Evolutionary conservation across 23 red algal genomes (phyloP).

Genomic region (Gracilaria gracilis): DNA sequence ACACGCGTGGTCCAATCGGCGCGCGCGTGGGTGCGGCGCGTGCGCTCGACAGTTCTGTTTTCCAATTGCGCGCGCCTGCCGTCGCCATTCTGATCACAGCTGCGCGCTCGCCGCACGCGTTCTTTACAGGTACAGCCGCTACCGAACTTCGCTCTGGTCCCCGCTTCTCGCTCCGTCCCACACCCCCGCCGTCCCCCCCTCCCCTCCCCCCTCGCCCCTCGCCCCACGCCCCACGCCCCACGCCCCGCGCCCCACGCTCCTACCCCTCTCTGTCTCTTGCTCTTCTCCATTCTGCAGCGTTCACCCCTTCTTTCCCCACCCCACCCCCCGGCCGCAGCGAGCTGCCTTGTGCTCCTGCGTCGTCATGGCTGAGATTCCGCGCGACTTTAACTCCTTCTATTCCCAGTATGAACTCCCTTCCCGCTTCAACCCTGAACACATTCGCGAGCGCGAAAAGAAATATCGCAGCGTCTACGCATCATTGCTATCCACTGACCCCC

Average conservation of each 20-base stretch:
- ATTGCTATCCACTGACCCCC: slow-evolving; percentile 6
- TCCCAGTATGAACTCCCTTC: not conserved
- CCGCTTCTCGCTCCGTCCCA: not conserved
- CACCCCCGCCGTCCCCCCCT: not conserved
- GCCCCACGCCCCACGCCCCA: too few relatives aligned
- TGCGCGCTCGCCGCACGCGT: not conserved
- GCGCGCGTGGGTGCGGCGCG: slow-evolving; percentile 10
- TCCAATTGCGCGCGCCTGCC: not conserved
- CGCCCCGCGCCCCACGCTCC: too few relatives aligned
- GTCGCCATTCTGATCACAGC: slow-evolving; percentile 40
- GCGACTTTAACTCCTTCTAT: slow-evolving; percentile 10
- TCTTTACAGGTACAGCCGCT: slow-evolving; percentile 27
- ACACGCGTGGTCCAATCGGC: slow-evolving; percentile 22
- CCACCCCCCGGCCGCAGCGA: not conserved
- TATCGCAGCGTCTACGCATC: slow-evolving; percentile 8
- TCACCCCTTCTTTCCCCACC: not conserved
- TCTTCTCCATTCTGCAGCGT: too few relatives aligned
- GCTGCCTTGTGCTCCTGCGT: not conserved
- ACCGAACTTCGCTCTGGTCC: not conserved
- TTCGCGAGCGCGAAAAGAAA: not conserved
- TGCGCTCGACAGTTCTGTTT: not conserved
- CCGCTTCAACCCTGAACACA: not conserved
- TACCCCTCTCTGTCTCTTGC: too few relatives aligned
- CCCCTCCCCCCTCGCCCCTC: not conserved
- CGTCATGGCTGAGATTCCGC: not conserved